Evolutionary conservation across 139 green algal genomes (phyloP), one percentile per base, ranked within the genome.

Genomic region (Chlorella vulgaris): DNA sequence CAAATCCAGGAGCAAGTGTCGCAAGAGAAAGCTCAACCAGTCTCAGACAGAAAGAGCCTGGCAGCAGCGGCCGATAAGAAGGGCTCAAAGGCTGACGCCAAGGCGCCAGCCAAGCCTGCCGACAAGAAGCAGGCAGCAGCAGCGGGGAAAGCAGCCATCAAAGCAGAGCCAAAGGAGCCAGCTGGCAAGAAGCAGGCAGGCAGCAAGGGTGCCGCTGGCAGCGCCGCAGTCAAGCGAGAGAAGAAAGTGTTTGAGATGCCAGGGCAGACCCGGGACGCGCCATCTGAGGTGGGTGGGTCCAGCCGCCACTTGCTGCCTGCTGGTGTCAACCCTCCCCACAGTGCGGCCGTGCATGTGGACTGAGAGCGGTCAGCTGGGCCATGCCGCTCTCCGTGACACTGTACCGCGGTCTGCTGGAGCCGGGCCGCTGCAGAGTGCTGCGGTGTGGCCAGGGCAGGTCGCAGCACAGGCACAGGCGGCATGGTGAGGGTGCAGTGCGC

Each of bases 201-300:
- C 55, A 53, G 7, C 69, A 63, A 38, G 78, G 67, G 51, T 33
- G 38, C 22, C n/a, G 42, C 28, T 35, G 66, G 47, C 22, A 35
- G 22, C 26, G 42, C 35, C 53, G 74, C 55, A 66, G 71, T 53
- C 85, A 87, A 55, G 24, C 31, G 38, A 53, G 71, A 86, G 19
- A 88, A 84, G 38, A 83, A 79, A 24, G 88, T 87, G 55, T 97
- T 87, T 63, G 93, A 94, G 33, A 76, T 94, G 83, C 93, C 93
- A 7, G 93, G 93, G 0, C 93, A 97, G 83, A 97, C 93, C 2
- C 78, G 86, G 2, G 91, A 95, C 2, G 89, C 91, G 35, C 93
- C 92, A 0, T 51, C 69, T 15, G 92, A 96, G 89, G 92, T 94
- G 50, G 0, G 80, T 47, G 13, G 36, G 6, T 19, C 29, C 7